Conservation (phyloP, 441 rosid species). For the Populus tomentosa region DNA sequence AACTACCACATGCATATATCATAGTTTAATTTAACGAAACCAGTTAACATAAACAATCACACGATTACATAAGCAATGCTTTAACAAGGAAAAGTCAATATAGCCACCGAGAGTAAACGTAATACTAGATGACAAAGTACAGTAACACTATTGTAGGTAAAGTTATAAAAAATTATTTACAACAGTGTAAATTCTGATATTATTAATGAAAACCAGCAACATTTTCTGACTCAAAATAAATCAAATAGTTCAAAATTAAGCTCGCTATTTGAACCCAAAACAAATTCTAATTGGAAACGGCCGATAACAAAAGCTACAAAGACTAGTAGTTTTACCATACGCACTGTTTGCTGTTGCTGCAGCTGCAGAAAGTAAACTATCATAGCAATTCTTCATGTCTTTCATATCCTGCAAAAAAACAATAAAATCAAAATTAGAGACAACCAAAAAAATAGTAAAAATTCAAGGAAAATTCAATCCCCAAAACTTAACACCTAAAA, state of each 20-base stretch:
- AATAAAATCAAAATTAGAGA: not conserved
- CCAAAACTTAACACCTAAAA: not conserved
- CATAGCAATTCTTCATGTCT: conserved; percentile 85
- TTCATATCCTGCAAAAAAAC: conserved; percentile 72
- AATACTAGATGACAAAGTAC: not conserved
- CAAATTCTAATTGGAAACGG: not conserved
- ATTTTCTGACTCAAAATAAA: not conserved
- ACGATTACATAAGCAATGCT: not conserved
- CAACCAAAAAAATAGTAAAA: not conserved
- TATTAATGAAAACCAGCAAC: not conserved
- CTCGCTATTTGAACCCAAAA: not conserved
- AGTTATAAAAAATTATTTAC: not conserved
- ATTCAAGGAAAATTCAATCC: not conserved
- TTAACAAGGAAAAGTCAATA: not conserved
- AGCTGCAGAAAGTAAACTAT: conserved; percentile 93
- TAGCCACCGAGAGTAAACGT: not conserved
- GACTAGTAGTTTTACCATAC: conserved; percentile 48
- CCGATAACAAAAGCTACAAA: not conserved
- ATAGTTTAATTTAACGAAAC: not conserved
- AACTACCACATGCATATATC: not conserved
- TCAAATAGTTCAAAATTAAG: not conserved
- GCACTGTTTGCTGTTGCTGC: conserved; percentile 96
- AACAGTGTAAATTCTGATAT: not conserved
- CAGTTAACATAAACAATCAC: not conserved
- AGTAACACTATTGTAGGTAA: not conserved